Evolutionary conservation across 2,329 filamentous ascomycete genomes (phyloP).

Genomic region (Hypocreales sp.): DNA sequence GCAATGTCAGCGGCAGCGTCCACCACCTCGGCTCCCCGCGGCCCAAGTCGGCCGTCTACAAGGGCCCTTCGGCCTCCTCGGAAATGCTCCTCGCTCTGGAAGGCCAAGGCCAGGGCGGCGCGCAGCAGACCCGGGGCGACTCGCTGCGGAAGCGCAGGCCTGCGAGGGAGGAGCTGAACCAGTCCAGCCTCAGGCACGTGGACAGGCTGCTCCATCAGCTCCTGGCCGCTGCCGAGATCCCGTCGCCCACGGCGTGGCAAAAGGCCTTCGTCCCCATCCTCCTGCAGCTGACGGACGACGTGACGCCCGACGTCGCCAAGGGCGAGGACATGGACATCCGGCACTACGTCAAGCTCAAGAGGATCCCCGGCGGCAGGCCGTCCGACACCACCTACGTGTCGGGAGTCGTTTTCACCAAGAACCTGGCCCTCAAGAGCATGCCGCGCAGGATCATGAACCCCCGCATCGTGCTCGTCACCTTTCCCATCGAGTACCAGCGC

Average conservation of each 20-base stretch:
- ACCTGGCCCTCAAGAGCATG: slow-evolving; percentile 93
- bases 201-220: slow-evolving; percentile 73
- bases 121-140: slow-evolving; percentile 56
- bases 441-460: slow-evolving; percentile 70
- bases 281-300: slow-evolving; percentile 80
- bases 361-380: slow-evolving; percentile 79
- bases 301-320: slow-evolving; percentile 77
- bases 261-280: slow-evolving; percentile 82
- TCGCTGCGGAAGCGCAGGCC: slow-evolving; percentile 64
- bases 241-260: slow-evolving; percentile 68
- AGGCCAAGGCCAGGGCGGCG: slow-evolving; percentile 23
- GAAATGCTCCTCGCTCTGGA: slow-evolving; percentile 35
- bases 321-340: slow-evolving; percentile 95
- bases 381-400: slow-evolving; percentile 94
- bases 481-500: slow-evolving; percentile 88
- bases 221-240: slow-evolving; percentile 58
- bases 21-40: slow-evolving; percentile 61
- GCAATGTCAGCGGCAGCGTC: slow-evolving; percentile 57
- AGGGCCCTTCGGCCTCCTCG: slow-evolving; percentile 37
- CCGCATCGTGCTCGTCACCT: slow-evolving; percentile 82
- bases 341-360: slow-evolving; percentile 95
- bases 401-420: slow-evolving; percentile 94
- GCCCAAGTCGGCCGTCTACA: slow-evolving; percentile 38
- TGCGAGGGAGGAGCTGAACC: slow-evolving; percentile 71
- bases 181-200: slow-evolving; percentile 77